These are phyloP conservation scores for Agaricus sinodeliciosus DNA, from an alignment of 768 basidiomycete genomes.

Conservation along the genomic window DNA sequence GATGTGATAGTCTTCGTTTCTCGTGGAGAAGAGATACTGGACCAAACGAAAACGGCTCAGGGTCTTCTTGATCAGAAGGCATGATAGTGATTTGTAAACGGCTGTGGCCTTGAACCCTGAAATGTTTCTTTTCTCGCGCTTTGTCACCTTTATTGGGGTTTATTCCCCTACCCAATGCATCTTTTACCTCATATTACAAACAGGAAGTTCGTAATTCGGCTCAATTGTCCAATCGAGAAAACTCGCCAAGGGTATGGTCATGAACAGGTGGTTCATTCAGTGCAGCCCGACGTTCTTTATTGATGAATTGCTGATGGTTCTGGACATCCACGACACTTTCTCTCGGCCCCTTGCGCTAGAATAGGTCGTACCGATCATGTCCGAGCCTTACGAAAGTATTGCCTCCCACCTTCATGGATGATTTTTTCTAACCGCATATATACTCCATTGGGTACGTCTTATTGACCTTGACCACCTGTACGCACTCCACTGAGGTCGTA, in stretches of 20 bases:
- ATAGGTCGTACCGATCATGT: background rate
- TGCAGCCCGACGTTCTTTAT: background rate
- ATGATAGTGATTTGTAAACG: background rate
- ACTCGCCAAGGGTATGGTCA: background rate
- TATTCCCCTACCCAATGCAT: no score
- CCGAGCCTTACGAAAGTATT: background rate
- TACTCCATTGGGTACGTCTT: background rate
- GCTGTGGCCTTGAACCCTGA: background rate
- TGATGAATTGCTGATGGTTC: background rate
- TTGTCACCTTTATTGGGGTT: background rate
- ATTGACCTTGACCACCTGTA: background rate
- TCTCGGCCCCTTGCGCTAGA: background rate
- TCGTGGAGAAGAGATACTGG: background rate
- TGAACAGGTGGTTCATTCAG: background rate
- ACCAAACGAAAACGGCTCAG: background rate
- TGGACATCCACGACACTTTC: background rate
- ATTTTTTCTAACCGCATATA: slow-evolving; percentile 4
- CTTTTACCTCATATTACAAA: slow-evolving; percentile 5
- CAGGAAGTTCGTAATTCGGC: background rate
- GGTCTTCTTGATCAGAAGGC: background rate
- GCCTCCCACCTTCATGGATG: background rate
- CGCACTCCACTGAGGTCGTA: background rate
- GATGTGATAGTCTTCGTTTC: background rate
- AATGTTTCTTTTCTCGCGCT: background rate
- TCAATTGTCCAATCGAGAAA: background rate